Evolutionary conservation across 352 stramenopile genomes (phyloP), one percentile per base, ranked within the genome.

Genomic region (Globisporangium paddicum): DNA sequence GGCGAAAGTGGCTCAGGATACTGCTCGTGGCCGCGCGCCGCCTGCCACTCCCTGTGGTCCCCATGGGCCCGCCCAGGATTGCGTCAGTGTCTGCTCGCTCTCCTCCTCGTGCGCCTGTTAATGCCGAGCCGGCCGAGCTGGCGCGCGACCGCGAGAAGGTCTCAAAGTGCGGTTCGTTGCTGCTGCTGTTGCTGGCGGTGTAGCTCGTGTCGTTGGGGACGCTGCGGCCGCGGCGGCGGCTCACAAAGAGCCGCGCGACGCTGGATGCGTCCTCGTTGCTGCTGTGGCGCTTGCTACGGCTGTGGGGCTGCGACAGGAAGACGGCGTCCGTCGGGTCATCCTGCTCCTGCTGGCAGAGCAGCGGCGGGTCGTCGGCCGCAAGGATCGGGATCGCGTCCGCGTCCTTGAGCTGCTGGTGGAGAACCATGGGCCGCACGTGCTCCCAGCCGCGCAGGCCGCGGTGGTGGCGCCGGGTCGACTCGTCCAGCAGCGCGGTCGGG

Each of bases 301-400:
- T n/a, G n/a, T n/a, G n/a, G n/a, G n/a, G n/a, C n/a, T n/a, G 60
- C 16, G 34, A 40, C 19, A 42, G 42, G 4, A 35, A 57, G 7
- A 50, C 47, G 44, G 28, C 19, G 60, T 60, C 51, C 14, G 35
- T 35, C 44, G 42, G 34, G 23, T 44, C 35, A 2, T 53, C 34
- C 21, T 38, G n/a, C 0, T 52, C 34, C 11, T 44, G 40, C 8
- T 44, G 59, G 49, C 55, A 56, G 2, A 66, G 57, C 32, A 68
- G 26, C 23, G 60, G 60, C 23, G 62, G 46, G 34, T 76, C 66
- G 37, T 67, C 59, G 25, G 62, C 67, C 38, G 61, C 62, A 19
- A 77, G 56, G 35, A 72, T 58, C 47, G 66, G 62, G 48, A 60
- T 61, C 34, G 49, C 61, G 53, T 69, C 58, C 25, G 30, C 13